Evolutionary conservation across 225 moss, liverwort and hornwort genomes (phyloP).

Genomic region (Neckera pumila): DNA sequence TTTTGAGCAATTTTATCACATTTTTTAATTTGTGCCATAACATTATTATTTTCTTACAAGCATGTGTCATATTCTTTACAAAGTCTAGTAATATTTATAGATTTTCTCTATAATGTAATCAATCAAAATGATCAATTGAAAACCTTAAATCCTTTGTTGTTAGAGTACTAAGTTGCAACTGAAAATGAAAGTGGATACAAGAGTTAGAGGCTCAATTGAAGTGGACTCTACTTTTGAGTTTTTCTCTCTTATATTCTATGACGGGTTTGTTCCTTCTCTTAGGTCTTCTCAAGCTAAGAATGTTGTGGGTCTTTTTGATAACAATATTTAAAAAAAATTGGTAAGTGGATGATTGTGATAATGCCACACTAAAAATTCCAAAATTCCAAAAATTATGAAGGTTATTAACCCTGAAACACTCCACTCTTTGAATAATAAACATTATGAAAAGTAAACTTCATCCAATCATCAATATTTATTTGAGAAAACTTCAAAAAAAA

Average conservation of each 20-base stretch:
- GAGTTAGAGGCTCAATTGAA: neutral
- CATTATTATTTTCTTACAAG: neutral
- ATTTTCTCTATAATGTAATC: neutral
- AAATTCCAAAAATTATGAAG: neutral
- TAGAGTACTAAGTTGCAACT: neutral
- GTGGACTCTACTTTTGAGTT: neutral
- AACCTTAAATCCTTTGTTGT: neutral
- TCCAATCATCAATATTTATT: neutral
- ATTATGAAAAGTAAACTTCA: neutral
- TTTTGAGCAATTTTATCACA: too few species aligned
- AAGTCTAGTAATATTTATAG: neutral
- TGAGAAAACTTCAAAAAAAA: neutral
- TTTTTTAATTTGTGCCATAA: too few species aligned
- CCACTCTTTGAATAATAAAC: rapidly evolving
- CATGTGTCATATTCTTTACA: neutral
- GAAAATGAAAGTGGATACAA: neutral
- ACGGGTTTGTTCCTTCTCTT: neutral
- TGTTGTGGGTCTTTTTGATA: rapidly evolving
- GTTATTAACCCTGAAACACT: rapidly evolving
- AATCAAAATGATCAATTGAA: neutral
- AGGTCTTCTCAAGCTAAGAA: neutral
- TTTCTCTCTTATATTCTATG: neutral
- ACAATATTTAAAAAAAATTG: neutral
- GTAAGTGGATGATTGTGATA: rapidly evolving
- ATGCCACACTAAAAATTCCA: rapidly evolving